Evolutionary conservation across 495 filamentous ascomycete genomes (phyloP).

Genomic region (Pyrenula massariospora): DNA sequence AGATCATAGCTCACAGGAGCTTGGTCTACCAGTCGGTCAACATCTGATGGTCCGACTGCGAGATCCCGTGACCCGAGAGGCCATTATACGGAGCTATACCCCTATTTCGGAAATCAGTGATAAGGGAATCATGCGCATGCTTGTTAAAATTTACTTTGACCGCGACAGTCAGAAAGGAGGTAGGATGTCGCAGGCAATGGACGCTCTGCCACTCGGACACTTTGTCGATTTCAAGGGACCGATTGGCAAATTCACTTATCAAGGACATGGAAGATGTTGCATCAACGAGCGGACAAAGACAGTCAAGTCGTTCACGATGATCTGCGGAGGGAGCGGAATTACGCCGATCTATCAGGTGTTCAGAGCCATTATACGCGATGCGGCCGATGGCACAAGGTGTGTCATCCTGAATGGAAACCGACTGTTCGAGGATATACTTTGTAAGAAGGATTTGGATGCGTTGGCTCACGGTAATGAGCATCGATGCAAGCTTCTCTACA

Average conservation of each 20-base stretch:
- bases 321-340: constrained; percentile 80
- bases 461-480: constrained; percentile 37
- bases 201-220: constrained; percentile 56
- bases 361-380: constrained; percentile 57
- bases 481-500: constrained; percentile 60
- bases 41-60: constrained; percentile 79
- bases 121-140: constrained; percentile 54
- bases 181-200: constrained; percentile 75
- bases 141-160: constrained; percentile 81
- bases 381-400: constrained; percentile 47
- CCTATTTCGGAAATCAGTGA: constrained; percentile 59
- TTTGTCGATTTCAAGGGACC: constrained; percentile 83
- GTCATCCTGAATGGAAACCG: constrained; percentile 74
- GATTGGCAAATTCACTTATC: constrained; percentile 78
- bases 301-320: constrained; percentile 71
- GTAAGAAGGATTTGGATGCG: constrained; percentile 60
- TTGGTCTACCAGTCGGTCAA: constrained; percentile 80
- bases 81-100: constrained; percentile 81
- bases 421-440: constrained; percentile 72
- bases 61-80: constrained; percentile 53
- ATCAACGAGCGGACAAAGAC: constrained; percentile 46
- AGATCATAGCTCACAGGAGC: constrained; percentile 53
- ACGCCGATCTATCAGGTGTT: constrained; percentile 89
- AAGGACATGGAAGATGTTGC: constrained; percentile 50
- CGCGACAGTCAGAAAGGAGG: constrained; percentile 50